Conservation (phyloP, 2,329 filamentous ascomycete species). For the Beauveria australis region DNA sequence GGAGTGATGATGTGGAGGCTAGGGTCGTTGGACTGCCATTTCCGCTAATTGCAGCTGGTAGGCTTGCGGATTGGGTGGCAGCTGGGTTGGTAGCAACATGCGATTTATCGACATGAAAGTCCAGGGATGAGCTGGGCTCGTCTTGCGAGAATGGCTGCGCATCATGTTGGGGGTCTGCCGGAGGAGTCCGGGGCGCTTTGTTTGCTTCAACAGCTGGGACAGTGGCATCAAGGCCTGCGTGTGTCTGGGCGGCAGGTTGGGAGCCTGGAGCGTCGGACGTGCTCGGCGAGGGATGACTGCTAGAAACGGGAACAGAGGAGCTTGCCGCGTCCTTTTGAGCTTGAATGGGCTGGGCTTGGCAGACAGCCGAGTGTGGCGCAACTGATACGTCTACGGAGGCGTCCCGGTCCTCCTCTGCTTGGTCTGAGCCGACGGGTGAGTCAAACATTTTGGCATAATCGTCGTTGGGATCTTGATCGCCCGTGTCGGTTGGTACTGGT, state of each 20-base stretch:
- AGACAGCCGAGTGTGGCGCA: conserved; percentile 33
- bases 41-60: conserved; percentile 20
- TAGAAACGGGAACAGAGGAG: conserved; percentile 21
- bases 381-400: conserved; percentile 30
- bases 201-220: background rate
- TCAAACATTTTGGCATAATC: conserved; percentile 45
- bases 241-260: conserved; percentile 8
- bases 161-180: background rate
- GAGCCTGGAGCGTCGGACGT: conserved; percentile 13
- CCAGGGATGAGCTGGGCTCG: background rate
- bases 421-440: conserved; percentile 33
- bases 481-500: conserved; percentile 19
- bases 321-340: conserved; percentile 18
- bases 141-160: background rate
- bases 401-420: conserved; percentile 26
- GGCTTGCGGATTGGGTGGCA: conserved; percentile 18
- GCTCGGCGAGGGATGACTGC: conserved; percentile 18
- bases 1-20: conserved; percentile 35
- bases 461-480: conserved; percentile 30
- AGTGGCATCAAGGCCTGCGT: conserved; percentile 4
- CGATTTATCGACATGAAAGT: conserved; percentile 22
- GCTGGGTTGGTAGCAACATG: conserved; percentile 14
- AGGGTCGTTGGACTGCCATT: conserved; percentile 23
- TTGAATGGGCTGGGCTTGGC: conserved; percentile 31
- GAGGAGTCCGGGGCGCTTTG: background rate